Conservation (phyloP, 176 grass and related monocot genomes). For the Melocanna baccifera region DNA sequence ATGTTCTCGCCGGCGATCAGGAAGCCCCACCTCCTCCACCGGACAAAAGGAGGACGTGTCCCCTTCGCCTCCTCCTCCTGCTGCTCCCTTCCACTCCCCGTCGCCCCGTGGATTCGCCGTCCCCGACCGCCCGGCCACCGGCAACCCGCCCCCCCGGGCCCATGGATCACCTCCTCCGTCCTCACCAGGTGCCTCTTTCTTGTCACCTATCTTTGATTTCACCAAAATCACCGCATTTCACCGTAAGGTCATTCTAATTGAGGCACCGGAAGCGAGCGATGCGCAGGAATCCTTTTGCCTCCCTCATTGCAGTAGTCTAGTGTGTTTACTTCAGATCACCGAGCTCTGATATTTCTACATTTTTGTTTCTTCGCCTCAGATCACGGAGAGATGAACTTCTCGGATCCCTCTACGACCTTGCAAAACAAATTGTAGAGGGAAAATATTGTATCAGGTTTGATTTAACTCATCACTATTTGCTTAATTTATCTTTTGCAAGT, state of each 20-base stretch:
- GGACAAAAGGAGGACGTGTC: constrained; percentile 37
- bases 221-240: constrained; percentile 26
- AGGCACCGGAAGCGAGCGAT: neutral
- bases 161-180: constrained; percentile 65
- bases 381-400: constrained; percentile 74
- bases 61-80: constrained; percentile 23
- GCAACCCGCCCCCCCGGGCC: constrained; percentile 73
- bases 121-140: constrained; percentile 50
- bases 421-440: constrained; percentile 68
- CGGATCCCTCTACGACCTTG: constrained; percentile 66
- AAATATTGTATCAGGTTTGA: constrained; percentile 65
- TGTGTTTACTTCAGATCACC: neutral
- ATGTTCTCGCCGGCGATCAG: constrained; percentile 87
- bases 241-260: neutral
- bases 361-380: neutral
- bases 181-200: constrained; percentile 56
- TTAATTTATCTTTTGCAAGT: constrained; percentile 12
- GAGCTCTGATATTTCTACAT: neutral
- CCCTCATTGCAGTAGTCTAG: neutral
- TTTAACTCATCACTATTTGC: constrained; percentile 25
- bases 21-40: constrained; percentile 47
- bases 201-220: neutral
- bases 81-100: constrained; percentile 27
- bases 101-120: constrained; percentile 37
- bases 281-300: neutral